A percentile compares a stretch with the other conserved stretches of the same genome.
Conservation (phyloP, 192 early-diverging fungal species). For the Thamnidium elegans region DNA sequence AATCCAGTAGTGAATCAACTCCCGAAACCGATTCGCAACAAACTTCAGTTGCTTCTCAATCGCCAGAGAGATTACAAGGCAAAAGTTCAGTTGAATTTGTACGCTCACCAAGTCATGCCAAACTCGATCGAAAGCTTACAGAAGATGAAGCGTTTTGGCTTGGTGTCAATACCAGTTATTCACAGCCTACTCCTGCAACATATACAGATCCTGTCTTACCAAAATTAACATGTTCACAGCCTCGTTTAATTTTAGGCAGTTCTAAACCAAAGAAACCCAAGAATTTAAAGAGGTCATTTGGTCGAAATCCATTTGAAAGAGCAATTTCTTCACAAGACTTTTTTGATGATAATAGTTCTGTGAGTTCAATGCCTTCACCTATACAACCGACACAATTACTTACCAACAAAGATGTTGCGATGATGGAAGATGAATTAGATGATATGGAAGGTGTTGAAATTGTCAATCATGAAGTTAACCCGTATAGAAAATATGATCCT, state of each 20-base stretch:
- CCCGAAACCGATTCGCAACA: no score
- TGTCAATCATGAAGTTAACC: no score
- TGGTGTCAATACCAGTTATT: not conserved
- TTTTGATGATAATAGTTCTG: not conserved
- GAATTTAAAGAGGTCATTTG: slow-evolving; percentile 18
- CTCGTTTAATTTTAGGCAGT: slow-evolving; percentile 9
- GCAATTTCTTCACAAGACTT: not conserved
- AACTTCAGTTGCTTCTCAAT: not conserved
- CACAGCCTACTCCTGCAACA: not conserved
- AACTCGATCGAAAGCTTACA: not conserved
- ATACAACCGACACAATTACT: not conserved
- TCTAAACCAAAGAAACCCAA: slow-evolving; percentile 1
- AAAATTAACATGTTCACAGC: not conserved
- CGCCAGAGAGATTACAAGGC: not conserved
- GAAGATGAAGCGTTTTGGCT: slow-evolving; percentile 8
- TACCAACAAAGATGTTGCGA: not conserved
- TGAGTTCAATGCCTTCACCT: not conserved
- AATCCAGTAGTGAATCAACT: no score
- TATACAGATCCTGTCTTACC: not conserved
- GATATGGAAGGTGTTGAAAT: not conserved
- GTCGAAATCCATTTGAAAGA: slow-evolving; percentile 4
- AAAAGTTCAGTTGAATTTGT: not conserved
- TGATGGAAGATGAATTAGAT: slow-evolving; percentile 1
- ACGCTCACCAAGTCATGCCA: no score
- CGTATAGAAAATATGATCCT: slow-evolving; percentile 5